phyloP scores from a whole-genome alignment of 2,329 filamentous ascomycete species.

The Fusarium nelsonii region DNA sequence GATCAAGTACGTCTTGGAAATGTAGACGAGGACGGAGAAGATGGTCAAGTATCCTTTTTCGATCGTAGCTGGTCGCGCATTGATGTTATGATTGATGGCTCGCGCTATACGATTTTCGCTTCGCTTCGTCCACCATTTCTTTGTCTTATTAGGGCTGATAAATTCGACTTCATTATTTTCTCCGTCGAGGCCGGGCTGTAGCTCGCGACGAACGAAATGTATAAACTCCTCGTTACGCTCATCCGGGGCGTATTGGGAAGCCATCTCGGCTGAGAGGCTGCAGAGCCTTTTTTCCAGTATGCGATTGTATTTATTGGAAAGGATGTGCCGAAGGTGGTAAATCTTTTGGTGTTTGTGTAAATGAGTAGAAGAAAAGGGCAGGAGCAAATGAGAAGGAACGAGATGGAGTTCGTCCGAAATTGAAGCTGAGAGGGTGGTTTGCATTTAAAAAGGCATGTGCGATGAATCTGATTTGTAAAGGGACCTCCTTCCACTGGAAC shows the following conservation, averaged over 20 bases:
- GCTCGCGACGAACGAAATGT: neutral
- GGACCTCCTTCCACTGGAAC: neutral
- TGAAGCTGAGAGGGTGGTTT: neutral
- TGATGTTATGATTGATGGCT: neutral
- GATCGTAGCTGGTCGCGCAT: slow-evolving; percentile 4
- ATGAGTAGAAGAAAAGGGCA: neutral
- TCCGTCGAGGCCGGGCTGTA: neutral
- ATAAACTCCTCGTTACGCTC: slow-evolving; percentile 15
- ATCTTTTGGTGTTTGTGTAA: no score
- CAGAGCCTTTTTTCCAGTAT: no score
- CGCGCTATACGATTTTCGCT: neutral
- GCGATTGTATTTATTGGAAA: no score
- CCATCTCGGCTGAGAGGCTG: neutral
- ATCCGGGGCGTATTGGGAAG: neutral
- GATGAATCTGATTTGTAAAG: neutral
- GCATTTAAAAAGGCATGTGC: neutral
- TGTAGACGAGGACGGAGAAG: slow-evolving; percentile 35
- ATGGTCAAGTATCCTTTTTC: slow-evolving; percentile 15
- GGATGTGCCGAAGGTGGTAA: neutral
- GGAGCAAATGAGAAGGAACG: neutral
- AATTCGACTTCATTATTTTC: neutral
- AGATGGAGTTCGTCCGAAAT: neutral
- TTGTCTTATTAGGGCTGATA: neutral
- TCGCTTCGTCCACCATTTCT: slow-evolving; percentile 10
- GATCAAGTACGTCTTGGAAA: slow-evolving; percentile 6